Evolutionary conservation across 169 alveolate genomes (phyloP), one percentile per base, ranked within the genome.

Genomic region (Plasmodium blacklocki): DNA sequence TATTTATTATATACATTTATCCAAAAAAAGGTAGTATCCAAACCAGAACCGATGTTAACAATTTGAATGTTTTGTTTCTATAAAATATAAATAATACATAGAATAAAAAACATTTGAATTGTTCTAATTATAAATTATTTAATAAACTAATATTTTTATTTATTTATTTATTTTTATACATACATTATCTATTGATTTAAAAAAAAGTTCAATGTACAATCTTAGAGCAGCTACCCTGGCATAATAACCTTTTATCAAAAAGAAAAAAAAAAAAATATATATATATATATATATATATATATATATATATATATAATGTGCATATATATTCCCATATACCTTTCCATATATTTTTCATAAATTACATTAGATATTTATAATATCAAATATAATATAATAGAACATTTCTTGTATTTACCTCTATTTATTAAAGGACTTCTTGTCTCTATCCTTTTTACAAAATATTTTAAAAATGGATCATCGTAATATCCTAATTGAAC

Each of bases 1-100:
- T 39, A 15, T n/a, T 3, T 12, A 9, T 15, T 59, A 14, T 39
- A 63, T 75, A 88, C 93, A 50, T 29, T 29, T 63, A 68, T 49
- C 88, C 90, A 88, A 73, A 88, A 88, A 70, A 88, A 88, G 52
- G 87, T 88, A 14, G 93, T 75, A 49, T 88, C 93, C 54, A 88
- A 62, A 8, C 93, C 93, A 43, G 93, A 76, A 7, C 93, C 93
- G 19, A 83, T 83, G 59, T 72, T 78, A 12, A 88, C 90, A 49
- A 72, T 56, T 68, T 78, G 90, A 62, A 88, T 73, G 7, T 32
- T 9, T 64, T 78, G 71, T 39, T 32, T 78, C 93, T 78, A 45
- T n/a, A 66, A 72, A 60, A 56, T 45, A 59, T 23, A 73, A 6
- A 6, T 18, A 9, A 47, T 6, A 54, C 19, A 60, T 71, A 45